Evolutionary conservation across 2,329 filamentous ascomycete species (phyloP).

Genomic region (Apiospora rasikravindrae): DNA sequence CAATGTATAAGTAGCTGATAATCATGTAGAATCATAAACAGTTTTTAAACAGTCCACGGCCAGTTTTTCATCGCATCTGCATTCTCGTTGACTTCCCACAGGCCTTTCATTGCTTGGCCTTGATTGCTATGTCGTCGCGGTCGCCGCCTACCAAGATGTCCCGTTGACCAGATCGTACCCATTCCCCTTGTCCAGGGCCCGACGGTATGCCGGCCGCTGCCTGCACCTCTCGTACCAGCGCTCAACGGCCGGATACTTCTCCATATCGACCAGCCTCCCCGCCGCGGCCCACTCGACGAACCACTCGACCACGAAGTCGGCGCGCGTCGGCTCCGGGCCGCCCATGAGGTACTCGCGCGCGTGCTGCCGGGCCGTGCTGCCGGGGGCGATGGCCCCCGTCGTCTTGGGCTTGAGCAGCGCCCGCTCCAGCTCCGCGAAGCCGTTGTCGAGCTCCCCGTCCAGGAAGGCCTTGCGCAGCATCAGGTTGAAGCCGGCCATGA

Average conservation of each 20-base stretch:
- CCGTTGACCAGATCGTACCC: slow-evolving; percentile 24
- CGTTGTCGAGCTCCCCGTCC: slow-evolving; percentile 24
- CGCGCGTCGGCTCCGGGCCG: slow-evolving; percentile 26
- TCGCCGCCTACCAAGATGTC: neutral
- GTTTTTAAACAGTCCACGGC: neutral
- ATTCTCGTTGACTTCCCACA: neutral
- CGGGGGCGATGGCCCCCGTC: neutral
- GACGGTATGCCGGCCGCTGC: slow-evolving; percentile 29
- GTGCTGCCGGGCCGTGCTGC: slow-evolving; percentile 6
- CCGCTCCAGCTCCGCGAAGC: slow-evolving; percentile 25
- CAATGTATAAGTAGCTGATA: neutral
- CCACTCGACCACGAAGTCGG: slow-evolving; percentile 28
- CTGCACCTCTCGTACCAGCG: slow-evolving; percentile 24
- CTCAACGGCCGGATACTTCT: slow-evolving; percentile 24
- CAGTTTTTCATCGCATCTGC: too few species aligned
- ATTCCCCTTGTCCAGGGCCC: slow-evolving; percentile 30
- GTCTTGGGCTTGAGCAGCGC: neutral
- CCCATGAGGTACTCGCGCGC: slow-evolving; percentile 28
- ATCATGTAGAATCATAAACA: neutral
- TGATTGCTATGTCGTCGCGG: neutral
- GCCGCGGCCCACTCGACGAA: slow-evolving; percentile 27
- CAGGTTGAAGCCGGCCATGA: slow-evolving; percentile 17
- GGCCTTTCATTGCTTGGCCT: neutral
- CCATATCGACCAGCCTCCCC: slow-evolving; percentile 24
- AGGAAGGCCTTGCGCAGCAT: slow-evolving; percentile 25